Percentiles rank a stretch among this genome's conserved stretches.
These are phyloP conservation scores for Peniophora sp. DNA, from an alignment of 1,284 basidiomycete species.

Conservation along the genomic window DNA sequence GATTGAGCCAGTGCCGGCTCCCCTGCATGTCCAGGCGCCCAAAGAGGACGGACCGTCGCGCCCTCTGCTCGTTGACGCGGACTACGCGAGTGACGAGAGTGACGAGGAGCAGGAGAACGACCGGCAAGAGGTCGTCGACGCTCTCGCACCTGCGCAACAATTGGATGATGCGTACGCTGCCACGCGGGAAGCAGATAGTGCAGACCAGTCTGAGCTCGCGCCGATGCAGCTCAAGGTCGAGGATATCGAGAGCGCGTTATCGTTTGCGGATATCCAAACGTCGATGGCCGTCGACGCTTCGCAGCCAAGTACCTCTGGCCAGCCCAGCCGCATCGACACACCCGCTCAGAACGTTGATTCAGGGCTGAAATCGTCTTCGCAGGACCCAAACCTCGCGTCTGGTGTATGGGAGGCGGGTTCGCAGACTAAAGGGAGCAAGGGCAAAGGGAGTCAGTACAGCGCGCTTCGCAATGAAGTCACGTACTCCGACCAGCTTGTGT, in stretches of 20 bases:
- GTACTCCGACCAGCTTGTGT: conserved; percentile 51
- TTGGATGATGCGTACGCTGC: conserved; percentile 30
- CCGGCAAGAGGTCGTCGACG: conserved; percentile 45
- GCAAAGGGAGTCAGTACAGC: conserved; percentile 38
- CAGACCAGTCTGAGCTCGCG: conserved; percentile 4
- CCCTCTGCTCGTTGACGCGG: conserved; percentile 19
- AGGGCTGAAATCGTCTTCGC: conserved; percentile 18
- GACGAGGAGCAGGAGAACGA: conserved; percentile 50
- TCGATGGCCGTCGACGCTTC: conserved; percentile 29
- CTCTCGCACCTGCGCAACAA: conserved; percentile 21
- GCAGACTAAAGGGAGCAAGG: conserved; percentile 19
- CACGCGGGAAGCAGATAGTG: conserved; percentile 46
- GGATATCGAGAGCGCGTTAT: conserved; percentile 48
- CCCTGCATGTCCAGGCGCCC: conserved; percentile 7
- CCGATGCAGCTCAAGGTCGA: conserved; percentile 48
- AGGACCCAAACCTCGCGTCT: conserved; percentile 40
- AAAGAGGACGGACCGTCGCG: conserved; percentile 13
- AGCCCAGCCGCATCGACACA: conserved; percentile 5
- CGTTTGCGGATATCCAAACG: conserved; percentile 22
- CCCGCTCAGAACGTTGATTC: conserved; percentile 4
- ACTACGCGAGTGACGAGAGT: conserved; percentile 43
- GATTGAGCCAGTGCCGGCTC: not conserved
- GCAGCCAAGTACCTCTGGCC: conserved; percentile 7
- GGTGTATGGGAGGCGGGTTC: conserved; percentile 2
- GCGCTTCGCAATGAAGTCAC: conserved; percentile 53